Conservation (phyloP, 1,139 yeast species). For the Suhomyces kunorum region DNA sequence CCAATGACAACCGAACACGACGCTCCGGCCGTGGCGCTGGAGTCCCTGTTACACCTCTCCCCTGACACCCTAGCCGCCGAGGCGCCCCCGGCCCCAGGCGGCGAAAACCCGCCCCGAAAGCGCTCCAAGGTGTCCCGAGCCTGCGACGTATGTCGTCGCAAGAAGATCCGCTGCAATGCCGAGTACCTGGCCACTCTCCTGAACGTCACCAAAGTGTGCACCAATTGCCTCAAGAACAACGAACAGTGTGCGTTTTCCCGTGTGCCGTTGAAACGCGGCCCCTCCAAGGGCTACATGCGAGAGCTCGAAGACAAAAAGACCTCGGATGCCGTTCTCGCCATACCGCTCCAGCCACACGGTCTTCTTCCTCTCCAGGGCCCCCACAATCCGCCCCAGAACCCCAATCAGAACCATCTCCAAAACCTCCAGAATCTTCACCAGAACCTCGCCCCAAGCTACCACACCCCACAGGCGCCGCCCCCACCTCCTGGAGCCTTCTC, state of each 20-base stretch:
- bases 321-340: not conserved
- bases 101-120: conserved; percentile 43
- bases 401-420: not conserved
- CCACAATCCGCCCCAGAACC: not conserved
- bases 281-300: conserved; percentile 66
- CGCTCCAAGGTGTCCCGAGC: conserved; percentile 69
- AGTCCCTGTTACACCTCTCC: not conserved
- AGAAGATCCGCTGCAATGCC: conserved; percentile 66
- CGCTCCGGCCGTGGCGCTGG: not conserved
- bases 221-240: conserved; percentile 55
- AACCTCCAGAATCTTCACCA: not conserved
- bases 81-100: not conserved
- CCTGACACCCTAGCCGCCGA: not conserved
- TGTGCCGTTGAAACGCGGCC: conserved; percentile 74
- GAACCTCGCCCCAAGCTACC: conserved; percentile 1
- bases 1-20: conserved; percentile 9
- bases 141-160: conserved; percentile 66
- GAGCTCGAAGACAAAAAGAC: conserved; percentile 38
- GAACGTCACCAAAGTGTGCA: conserved; percentile 51
- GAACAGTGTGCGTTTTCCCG: conserved; percentile 65
- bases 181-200: conserved; percentile 44
- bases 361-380: not conserved
- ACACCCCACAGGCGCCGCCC: conserved; percentile 5
- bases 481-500: conserved; percentile 5
- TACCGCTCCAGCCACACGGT: not conserved